Conservation (phyloP, 208 protist genomes). For the Porcisia hertigi region DNA sequence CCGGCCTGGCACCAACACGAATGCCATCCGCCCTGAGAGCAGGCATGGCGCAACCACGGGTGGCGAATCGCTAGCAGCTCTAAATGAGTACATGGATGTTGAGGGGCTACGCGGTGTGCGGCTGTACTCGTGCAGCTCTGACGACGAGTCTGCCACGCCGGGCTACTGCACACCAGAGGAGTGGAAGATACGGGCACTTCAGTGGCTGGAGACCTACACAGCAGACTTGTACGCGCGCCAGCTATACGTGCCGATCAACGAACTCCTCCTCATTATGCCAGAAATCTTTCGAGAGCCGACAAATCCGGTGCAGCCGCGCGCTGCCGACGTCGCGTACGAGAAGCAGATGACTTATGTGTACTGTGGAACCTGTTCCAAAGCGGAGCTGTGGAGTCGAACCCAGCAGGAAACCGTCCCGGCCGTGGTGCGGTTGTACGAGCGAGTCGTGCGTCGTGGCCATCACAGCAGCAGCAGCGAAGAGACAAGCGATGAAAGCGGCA, state of each 20-base stretch:
- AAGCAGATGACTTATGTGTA: slow-evolving; percentile 86
- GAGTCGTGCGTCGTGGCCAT: slow-evolving; percentile 13
- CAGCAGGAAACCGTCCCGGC: slow-evolving; percentile 24
- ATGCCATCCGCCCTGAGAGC: neutral
- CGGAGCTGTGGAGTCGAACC: slow-evolving; percentile 40
- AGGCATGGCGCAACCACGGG: too few relatives aligned
- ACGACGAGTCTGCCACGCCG: slow-evolving; percentile 4
- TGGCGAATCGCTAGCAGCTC: neutral
- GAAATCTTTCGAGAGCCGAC: slow-evolving; percentile 62
- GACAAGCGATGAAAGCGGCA: neutral
- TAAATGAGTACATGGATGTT: slow-evolving; percentile 3
- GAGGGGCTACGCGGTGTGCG: slow-evolving; percentile 28
- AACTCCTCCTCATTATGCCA: slow-evolving; percentile 77
- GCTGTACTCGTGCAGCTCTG: slow-evolving; percentile 9
- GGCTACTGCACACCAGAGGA: slow-evolving; percentile 37
- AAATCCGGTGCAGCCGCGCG: slow-evolving; percentile 64
- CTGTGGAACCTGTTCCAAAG: slow-evolving; percentile 68
- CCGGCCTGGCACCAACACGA: neutral
- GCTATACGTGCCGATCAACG: slow-evolving; percentile 82
- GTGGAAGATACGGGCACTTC: slow-evolving; percentile 79
- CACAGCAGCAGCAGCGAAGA: slow-evolving; percentile 28
- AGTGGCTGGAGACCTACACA: slow-evolving; percentile 85
- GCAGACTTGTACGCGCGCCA: slow-evolving; percentile 52
- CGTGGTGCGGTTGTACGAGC: slow-evolving; percentile 29
- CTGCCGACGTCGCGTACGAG: slow-evolving; percentile 73